phyloP scores from a whole-genome alignment of 768 basidiomycete genomes.

The Glaciozyma antarctica region DNA sequence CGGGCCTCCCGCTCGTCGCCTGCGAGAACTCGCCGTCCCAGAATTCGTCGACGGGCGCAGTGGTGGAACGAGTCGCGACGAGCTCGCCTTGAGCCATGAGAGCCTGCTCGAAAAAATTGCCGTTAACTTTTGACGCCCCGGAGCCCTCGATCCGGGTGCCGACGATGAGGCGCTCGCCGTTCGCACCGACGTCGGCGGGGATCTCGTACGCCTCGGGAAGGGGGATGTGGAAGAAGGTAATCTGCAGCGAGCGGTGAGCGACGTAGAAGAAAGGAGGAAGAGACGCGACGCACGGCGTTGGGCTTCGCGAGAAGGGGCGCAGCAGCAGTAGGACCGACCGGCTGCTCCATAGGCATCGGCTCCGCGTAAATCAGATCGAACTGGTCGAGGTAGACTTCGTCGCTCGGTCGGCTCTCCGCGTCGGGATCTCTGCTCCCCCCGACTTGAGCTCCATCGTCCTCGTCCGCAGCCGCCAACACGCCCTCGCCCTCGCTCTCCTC shows the following conservation, averaged over 20 bases:
- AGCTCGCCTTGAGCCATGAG: slow-evolving; percentile 65
- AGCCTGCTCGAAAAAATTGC: slow-evolving; percentile 75
- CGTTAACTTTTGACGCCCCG: slow-evolving; percentile 60
- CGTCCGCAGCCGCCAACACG: not conserved
- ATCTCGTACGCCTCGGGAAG: slow-evolving; percentile 63
- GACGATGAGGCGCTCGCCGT: slow-evolving; percentile 57
- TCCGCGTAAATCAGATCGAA: slow-evolving; percentile 2
- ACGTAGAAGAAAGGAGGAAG: not conserved
- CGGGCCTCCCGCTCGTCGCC: slow-evolving; percentile 16
- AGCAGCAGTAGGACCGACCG: slow-evolving; percentile 5
- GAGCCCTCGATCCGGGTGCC: slow-evolving; percentile 55
- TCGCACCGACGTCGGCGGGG: slow-evolving; percentile 57
- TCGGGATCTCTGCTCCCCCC: not conserved
- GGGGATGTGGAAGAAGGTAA: slow-evolving; percentile 98
- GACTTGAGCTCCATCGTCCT: not conserved
- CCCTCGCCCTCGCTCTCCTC: not conserved
- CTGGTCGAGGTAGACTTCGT: not conserved
- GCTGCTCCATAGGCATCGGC: slow-evolving; percentile 1
- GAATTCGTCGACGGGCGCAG: slow-evolving; percentile 45
- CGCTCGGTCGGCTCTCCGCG: not conserved
- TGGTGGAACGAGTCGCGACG: slow-evolving; percentile 31
- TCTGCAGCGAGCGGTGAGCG: not conserved
- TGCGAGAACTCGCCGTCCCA: slow-evolving; percentile 24
- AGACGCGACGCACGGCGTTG: slow-evolving; percentile 49
- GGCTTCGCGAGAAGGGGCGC: slow-evolving; percentile 64